Evolutionary conservation across 331 rosid genomes (phyloP).

Genomic region (Saraca asoca): DNA sequence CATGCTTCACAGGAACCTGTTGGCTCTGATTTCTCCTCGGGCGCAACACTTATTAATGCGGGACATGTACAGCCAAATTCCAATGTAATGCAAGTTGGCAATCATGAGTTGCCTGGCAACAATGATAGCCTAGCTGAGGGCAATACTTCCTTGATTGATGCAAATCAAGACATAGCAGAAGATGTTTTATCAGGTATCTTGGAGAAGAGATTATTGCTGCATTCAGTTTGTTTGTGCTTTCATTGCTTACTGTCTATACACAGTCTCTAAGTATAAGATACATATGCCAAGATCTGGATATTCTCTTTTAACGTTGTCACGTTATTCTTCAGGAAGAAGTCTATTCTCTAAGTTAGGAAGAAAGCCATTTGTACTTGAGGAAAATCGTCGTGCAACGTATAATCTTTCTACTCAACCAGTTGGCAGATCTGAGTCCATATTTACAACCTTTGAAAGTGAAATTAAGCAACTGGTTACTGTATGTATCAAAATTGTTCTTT

Average conservation of each 20-base stretch:
- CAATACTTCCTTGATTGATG: slow-evolving; percentile 61
- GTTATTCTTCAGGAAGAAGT: slow-evolving; percentile 60
- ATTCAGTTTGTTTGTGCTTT: slow-evolving; percentile 6
- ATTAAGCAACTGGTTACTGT: slow-evolving; percentile 86
- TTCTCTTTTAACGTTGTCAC: slow-evolving; percentile 40
- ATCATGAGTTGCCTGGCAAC: slow-evolving; percentile 63
- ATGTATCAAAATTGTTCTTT: slow-evolving; percentile 39
- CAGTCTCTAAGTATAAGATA: slow-evolving; percentile 2
- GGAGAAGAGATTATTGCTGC: slow-evolving; percentile 20
- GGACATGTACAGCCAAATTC: slow-evolving; percentile 60
- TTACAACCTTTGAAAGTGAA: slow-evolving; percentile 79
- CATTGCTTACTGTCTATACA: slow-evolving; percentile 16
- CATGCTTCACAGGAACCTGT: slow-evolving; percentile 69
- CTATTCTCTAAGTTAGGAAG: slow-evolving; percentile 68
- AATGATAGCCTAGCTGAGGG: slow-evolving; percentile 62
- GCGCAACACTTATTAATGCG: slow-evolving; percentile 80
- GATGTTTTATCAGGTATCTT: slow-evolving; percentile 70
- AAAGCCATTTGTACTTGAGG: slow-evolving; percentile 61
- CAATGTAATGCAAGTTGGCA: slow-evolving; percentile 53
- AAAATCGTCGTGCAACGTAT: slow-evolving; percentile 75
- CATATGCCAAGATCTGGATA: slow-evolving; percentile 10
- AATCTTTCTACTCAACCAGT: slow-evolving; percentile 56
- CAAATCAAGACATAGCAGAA: slow-evolving; percentile 70
- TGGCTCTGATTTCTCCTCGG: slow-evolving; percentile 81
- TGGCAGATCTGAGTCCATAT: slow-evolving; percentile 63